A percentile compares a stretch with the other conserved stretches of the same genome.
Conservation (phyloP, 2,329 filamentous ascomycete species). For the Fusarium floridanum region DNA sequence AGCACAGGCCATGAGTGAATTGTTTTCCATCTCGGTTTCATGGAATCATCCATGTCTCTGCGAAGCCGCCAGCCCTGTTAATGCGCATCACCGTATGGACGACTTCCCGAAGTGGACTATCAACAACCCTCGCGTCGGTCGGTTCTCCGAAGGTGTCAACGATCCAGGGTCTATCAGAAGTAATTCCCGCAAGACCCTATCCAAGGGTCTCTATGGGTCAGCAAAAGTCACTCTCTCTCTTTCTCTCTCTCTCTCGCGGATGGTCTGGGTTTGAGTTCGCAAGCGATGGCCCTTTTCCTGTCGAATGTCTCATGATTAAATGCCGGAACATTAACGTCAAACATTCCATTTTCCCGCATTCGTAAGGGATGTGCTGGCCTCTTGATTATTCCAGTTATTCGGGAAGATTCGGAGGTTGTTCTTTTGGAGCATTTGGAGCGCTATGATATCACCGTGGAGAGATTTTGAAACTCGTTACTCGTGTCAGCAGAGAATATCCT, state of each 20-base stretch:
- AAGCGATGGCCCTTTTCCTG: constrained; percentile 21
- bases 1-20: constrained; percentile 25
- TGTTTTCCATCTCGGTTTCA: constrained; percentile 22
- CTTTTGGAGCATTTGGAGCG: constrained; percentile 20
- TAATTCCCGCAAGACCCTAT: constrained; percentile 23
- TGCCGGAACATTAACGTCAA: constrained; percentile 16
- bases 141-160: constrained; percentile 4
- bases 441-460: constrained; percentile 25
- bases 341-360: constrained; percentile 22
- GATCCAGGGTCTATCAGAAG: constrained; percentile 14
- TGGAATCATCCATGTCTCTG: constrained; percentile 25
- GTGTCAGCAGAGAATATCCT: constrained; percentile 12
- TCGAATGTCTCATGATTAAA: constrained; percentile 21
- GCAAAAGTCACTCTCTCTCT: background rate
- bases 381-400: constrained; percentile 9
- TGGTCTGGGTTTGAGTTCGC: constrained; percentile 18
- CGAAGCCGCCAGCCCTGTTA: constrained; percentile 11
- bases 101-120: constrained; percentile 22
- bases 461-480: constrained; percentile 19
- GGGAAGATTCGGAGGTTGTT: constrained; percentile 25
- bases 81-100: constrained; percentile 9
- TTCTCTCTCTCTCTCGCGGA: constrained; percentile 12
- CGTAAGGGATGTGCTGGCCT: constrained; percentile 19
- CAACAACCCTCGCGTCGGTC: constrained; percentile 8
- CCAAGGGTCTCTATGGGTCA: constrained; percentile 15